phyloP scores from a whole-genome alignment of 2,329 filamentous ascomycete genomes.

The Fusarium nygamai region DNA sequence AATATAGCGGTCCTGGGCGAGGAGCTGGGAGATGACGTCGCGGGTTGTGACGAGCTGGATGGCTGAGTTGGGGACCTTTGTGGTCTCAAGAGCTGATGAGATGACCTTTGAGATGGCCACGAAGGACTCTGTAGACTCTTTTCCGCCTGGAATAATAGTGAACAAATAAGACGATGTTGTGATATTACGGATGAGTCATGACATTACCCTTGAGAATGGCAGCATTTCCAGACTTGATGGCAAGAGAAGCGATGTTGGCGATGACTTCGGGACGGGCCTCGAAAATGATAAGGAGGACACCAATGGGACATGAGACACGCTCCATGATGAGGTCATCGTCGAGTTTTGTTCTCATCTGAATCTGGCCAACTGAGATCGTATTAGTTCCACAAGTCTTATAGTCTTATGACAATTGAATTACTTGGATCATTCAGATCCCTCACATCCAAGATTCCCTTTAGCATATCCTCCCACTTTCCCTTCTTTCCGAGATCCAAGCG shows the following conservation, averaged over 20 bases:
- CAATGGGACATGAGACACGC: constrained; percentile 92
- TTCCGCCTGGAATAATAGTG: constrained; percentile 70
- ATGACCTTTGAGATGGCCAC: constrained; percentile 88
- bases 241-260: constrained; percentile 94
- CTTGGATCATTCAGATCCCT: constrained; percentile 84
- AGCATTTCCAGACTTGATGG: constrained; percentile 96
- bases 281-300: constrained; percentile 98
- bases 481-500: constrained; percentile 85
- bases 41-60: constrained; percentile 95
- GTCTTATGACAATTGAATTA: constrained; percentile 50
- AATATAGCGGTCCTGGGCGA: constrained; percentile 86
- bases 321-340: constrained; percentile 89
- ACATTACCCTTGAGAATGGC: constrained; percentile 89
- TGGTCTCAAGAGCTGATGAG: constrained; percentile 76
- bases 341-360: constrained; percentile 83
- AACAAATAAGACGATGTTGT: not conserved
- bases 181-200: too few relatives aligned
- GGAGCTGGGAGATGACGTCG: constrained; percentile 88
- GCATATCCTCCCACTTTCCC: constrained; percentile 98
- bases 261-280: constrained; percentile 98
- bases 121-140: constrained; percentile 96
- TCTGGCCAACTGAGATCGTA: constrained; percentile 73
- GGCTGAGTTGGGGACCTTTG: constrained; percentile 82
- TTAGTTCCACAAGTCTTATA: not conserved
- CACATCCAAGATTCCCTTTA: constrained; percentile 93